Evolutionary conservation across 768 basidiomycete genomes (phyloP).

Genomic region (Holtermanniella nyarrowii): DNA sequence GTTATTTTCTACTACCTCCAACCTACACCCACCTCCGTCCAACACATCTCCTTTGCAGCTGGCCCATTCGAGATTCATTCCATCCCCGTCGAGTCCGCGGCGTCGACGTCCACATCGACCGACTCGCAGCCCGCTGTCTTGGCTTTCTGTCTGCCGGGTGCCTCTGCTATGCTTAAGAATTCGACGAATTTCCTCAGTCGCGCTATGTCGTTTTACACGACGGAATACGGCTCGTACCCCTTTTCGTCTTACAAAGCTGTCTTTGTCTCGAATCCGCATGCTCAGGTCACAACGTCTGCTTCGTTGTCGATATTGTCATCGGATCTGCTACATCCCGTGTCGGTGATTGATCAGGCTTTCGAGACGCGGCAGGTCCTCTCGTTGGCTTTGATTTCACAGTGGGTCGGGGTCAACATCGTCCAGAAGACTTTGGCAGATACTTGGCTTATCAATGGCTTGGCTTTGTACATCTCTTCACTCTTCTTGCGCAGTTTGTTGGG

Average conservation of each 20-base stretch:
- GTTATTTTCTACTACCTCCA: slow-evolving; percentile 90
- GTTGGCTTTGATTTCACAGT: slow-evolving; percentile 87
- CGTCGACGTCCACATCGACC: slow-evolving; percentile 32
- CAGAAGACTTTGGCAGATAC: slow-evolving; percentile 86
- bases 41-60: slow-evolving; percentile 90
- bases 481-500: slow-evolving; percentile 80
- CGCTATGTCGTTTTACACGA: slow-evolving; percentile 78
- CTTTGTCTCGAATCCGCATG: slow-evolving; percentile 80
- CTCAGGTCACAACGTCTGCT: slow-evolving; percentile 72
- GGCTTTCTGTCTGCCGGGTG: slow-evolving; percentile 85
- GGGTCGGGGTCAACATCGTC: slow-evolving; percentile 92
- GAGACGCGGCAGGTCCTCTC: slow-evolving; percentile 77
- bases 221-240: slow-evolving; percentile 90
- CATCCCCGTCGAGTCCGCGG: slow-evolving; percentile 50
- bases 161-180: slow-evolving; percentile 58
- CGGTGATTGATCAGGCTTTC: slow-evolving; percentile 84
- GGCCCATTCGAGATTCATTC: slow-evolving; percentile 79
- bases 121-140: slow-evolving; percentile 50
- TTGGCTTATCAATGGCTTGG: slow-evolving; percentile 93
- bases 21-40: slow-evolving; percentile 76
- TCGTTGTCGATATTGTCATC: slow-evolving; percentile 67
- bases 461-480: slow-evolving; percentile 77
- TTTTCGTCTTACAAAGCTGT: slow-evolving; percentile 84
- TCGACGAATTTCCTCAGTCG: slow-evolving; percentile 69
- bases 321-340: slow-evolving; percentile 75